Conservation (phyloP, 2,329 filamentous ascomycete species). For the Alternaria incomplexa region DNA sequence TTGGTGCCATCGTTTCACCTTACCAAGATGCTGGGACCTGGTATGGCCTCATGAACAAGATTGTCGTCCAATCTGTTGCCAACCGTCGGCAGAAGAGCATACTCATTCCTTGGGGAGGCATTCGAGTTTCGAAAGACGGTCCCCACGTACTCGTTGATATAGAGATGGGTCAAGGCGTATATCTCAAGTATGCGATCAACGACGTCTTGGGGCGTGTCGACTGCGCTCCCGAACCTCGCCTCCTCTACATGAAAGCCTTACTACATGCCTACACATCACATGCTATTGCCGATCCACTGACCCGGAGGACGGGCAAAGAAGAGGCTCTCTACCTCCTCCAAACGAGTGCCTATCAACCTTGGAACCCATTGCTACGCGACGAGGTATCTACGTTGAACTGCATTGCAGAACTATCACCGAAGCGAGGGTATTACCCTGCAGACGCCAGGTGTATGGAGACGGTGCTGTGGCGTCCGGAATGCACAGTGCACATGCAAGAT, state of each 20-base stretch:
- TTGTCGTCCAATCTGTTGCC: conserved; percentile 59
- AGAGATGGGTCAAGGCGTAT: conserved; percentile 42
- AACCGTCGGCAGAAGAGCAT: conserved; percentile 57
- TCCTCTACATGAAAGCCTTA: conserved; percentile 64
- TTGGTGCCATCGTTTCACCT: conserved; percentile 56
- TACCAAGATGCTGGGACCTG: conserved; percentile 66
- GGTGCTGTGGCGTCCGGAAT: conserved; percentile 37
- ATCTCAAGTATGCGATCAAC: conserved; percentile 62
- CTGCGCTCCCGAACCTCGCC: conserved; percentile 62
- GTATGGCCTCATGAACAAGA: conserved; percentile 65
- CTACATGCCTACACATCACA: conserved; percentile 68
- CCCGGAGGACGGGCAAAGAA: conserved; percentile 65
- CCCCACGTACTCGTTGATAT: conserved; percentile 55
- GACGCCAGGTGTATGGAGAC: conserved; percentile 35
- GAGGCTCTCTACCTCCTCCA: conserved; percentile 61
- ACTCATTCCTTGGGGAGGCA: conserved; percentile 59
- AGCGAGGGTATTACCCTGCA: conserved; percentile 40
- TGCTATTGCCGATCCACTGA: conserved; percentile 63
- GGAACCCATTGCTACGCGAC: conserved; percentile 20
- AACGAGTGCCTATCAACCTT: conserved; percentile 57
- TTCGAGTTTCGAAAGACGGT: conserved; percentile 33
- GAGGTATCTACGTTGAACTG: conserved; percentile 10
- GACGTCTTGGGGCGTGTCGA: conserved; percentile 61
- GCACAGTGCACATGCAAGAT: conserved; percentile 38
- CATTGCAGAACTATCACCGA: conserved; percentile 48